A percentile compares a stretch with the other conserved stretches of the same genome.
phyloP scores from a whole-genome alignment of 441 rosid species.

The Rhodomyrtus psidioides region DNA sequence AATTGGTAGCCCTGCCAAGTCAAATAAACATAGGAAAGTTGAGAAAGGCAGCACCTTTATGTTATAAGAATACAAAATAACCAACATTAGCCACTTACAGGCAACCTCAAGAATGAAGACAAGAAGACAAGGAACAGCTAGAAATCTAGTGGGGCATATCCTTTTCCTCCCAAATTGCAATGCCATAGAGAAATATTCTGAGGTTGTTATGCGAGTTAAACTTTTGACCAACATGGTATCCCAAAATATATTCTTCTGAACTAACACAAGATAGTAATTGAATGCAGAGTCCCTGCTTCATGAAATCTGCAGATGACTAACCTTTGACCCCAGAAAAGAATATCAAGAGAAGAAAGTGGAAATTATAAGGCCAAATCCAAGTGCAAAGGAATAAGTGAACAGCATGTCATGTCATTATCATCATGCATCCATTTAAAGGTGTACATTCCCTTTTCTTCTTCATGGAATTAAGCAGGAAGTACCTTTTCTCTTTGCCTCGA shows the following conservation, averaged over 20 bases:
- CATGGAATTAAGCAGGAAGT: background rate
- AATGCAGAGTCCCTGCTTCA: background rate
- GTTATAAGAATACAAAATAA: background rate
- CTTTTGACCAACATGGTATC: background rate
- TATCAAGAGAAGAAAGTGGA: background rate
- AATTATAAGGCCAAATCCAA: background rate
- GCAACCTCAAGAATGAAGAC: background rate
- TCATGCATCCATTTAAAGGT: background rate
- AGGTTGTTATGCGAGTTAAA: background rate
- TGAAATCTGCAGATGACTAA: background rate
- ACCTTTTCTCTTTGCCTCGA: background rate
- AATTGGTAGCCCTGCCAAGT: slow-evolving; percentile 2
- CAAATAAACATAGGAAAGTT: background rate
- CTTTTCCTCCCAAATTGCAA: background rate
- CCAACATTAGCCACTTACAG: background rate
- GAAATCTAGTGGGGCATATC: background rate
- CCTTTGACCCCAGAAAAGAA: background rate
- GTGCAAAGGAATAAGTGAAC: background rate
- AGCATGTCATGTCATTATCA: background rate
- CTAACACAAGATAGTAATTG: background rate
- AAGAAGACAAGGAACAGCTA: background rate
- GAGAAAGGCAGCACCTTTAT: background rate
- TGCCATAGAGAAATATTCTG: background rate
- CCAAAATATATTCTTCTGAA: background rate
- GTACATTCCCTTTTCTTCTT: background rate